Conservation (phyloP, 495 filamentous ascomycete species). For the Neurospora sp. region DNA sequence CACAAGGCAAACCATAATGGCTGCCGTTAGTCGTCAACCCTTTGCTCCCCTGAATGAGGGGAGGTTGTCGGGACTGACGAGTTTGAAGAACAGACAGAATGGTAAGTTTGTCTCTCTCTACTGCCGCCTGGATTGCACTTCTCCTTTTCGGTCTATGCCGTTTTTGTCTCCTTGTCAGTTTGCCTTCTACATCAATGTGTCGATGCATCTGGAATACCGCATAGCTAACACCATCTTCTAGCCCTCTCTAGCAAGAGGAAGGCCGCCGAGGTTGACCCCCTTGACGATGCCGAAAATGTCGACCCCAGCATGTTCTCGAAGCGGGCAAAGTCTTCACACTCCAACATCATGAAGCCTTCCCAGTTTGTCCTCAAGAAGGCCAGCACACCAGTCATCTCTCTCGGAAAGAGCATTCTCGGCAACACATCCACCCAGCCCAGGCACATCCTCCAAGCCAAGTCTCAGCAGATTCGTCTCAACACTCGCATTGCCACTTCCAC, state of each 20-base stretch:
- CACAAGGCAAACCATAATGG: constrained; percentile 23
- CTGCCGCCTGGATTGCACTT: not conserved
- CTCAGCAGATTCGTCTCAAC: constrained; percentile 32
- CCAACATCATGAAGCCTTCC: constrained; percentile 32
- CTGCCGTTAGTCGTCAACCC: constrained; percentile 40
- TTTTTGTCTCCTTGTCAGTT: not conserved
- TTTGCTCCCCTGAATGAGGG: constrained; percentile 45
- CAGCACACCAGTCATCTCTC: constrained; percentile 18
- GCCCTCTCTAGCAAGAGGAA: constrained; percentile 37
- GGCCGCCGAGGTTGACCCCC: constrained; percentile 33
- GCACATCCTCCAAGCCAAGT: constrained; percentile 35
- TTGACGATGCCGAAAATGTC: constrained; percentile 68
- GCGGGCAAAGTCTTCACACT: constrained; percentile 53
- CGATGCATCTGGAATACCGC: not conserved
- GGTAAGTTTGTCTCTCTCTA: constrained; percentile 34
- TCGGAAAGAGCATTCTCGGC: constrained; percentile 13
- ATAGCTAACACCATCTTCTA: constrained; percentile 14
- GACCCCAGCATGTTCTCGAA: constrained; percentile 62
- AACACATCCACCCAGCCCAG: constrained; percentile 25
- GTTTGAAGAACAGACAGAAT: constrained; percentile 53
- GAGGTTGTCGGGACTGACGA: constrained; percentile 45
- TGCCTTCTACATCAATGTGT: not conserved
- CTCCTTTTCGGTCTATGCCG: constrained; percentile 7
- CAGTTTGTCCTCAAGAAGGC: constrained; percentile 35
- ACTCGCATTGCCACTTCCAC: constrained; percentile 27